Percentiles rank a stretch among this genome's conserved stretches.
Conservation (phyloP, 306 rosid genomes). For the Cicer arietinum region DNA sequence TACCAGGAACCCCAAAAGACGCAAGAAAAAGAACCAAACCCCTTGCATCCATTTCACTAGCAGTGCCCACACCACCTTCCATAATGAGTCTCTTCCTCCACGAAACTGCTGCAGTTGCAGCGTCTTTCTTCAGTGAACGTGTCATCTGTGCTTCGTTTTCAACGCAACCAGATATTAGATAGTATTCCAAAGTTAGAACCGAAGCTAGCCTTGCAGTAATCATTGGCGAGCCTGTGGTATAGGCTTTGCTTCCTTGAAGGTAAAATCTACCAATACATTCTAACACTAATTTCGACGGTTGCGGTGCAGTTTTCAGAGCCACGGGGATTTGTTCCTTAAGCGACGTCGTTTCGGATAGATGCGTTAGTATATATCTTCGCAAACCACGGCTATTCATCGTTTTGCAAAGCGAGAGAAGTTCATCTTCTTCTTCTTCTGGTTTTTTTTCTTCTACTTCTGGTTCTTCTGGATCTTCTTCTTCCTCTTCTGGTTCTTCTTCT, state of each 20-base stretch:
- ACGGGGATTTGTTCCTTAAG: slow-evolving; percentile 52
- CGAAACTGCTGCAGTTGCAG: slow-evolving; percentile 46
- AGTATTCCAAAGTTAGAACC: slow-evolving; percentile 56
- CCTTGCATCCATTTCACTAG: slow-evolving; percentile 59
- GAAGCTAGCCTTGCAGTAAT: slow-evolving; percentile 56
- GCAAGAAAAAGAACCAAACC: slow-evolving; percentile 66
- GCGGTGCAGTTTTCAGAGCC: slow-evolving; percentile 57
- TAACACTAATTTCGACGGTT: slow-evolving; percentile 56
- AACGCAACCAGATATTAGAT: slow-evolving; percentile 55
- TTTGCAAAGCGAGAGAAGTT: slow-evolving; percentile 49
- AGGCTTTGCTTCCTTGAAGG: slow-evolving; percentile 67
- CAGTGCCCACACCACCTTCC: slow-evolving; percentile 59
- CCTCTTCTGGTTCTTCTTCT: too few relatives aligned
- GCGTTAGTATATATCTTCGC: slow-evolving; percentile 51
- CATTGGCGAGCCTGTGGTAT: slow-evolving; percentile 50
- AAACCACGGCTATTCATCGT: slow-evolving; percentile 61
- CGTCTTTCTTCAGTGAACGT: slow-evolving; percentile 50
- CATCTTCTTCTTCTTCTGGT: slow-evolving; percentile 13
- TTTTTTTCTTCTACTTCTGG: neutral
- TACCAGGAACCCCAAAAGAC: slow-evolving; percentile 54
- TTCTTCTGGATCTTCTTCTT: neutral
- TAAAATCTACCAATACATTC: slow-evolving; percentile 68
- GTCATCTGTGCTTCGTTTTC: slow-evolving; percentile 30
- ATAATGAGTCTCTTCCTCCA: slow-evolving; percentile 61
- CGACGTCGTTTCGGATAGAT: slow-evolving; percentile 32